A percentile compares a stretch with the other conserved stretches of the same genome.
Conservation (phyloP, 306 rosid species). For the Carpinus fangiana region DNA sequence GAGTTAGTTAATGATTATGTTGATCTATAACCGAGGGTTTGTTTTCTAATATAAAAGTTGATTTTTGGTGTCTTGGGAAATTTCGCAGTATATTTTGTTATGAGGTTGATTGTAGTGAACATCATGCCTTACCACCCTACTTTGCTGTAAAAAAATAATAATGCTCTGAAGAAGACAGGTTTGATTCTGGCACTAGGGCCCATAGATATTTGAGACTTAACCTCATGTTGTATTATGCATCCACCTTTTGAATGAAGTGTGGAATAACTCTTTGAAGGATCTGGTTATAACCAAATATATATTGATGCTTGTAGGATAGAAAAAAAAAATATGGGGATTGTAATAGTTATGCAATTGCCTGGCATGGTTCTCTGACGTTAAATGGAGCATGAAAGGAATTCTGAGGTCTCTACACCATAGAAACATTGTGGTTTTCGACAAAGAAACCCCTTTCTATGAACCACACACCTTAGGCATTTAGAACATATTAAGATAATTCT, state of each 20-base stretch:
- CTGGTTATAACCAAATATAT: not conserved
- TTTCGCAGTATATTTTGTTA: not conserved
- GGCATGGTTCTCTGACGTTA: not conserved
- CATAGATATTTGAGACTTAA: not conserved
- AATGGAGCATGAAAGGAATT: not conserved
- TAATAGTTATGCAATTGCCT: not conserved
- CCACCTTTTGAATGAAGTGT: not conserved
- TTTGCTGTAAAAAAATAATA: not conserved
- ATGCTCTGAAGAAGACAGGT: not conserved
- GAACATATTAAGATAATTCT: not conserved
- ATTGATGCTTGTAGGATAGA: not conserved
- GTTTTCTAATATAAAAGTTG: not conserved
- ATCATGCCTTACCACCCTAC: not conserved
- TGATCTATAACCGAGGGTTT: not conserved
- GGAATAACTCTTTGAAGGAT: not conserved
- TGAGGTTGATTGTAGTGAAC: not conserved
- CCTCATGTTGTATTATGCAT: not conserved
- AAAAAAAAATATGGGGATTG: not conserved
- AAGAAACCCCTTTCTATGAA: not conserved
- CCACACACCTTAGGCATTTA: not conserved
- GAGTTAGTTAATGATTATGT: not conserved
- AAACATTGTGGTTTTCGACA: conserved; percentile 6
- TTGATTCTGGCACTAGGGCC: not conserved
- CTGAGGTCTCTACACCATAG: conserved; percentile 1
- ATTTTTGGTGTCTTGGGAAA: not conserved